Conservation (phyloP, 2,329 filamentous ascomycete species). For the Claviceps sp. region DNA sequence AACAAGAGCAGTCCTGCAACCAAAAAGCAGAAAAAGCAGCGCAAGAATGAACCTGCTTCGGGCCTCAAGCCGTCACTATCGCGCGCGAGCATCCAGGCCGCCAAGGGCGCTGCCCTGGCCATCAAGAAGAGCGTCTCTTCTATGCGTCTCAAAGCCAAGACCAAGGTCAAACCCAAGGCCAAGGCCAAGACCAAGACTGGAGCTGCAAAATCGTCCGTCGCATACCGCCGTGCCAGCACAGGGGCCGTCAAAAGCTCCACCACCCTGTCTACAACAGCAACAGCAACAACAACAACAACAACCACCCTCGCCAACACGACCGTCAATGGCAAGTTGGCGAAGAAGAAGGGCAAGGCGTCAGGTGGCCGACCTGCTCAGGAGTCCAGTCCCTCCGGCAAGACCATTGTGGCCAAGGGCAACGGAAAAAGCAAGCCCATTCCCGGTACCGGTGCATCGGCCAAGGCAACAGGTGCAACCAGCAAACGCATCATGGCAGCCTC, state of each 20-base stretch:
- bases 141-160: constrained; percentile 6
- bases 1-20: constrained; percentile 1
- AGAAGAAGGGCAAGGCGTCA: constrained; percentile 8
- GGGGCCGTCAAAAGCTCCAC: constrained; percentile 17
- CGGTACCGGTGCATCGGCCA: neutral
- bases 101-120: constrained; percentile 23
- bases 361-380: constrained; percentile 2
- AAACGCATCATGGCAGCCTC: neutral
- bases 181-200: constrained; percentile 9
- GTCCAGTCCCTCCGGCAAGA: constrained; percentile 8
- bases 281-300: neutral
- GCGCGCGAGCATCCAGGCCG: constrained; percentile 21
- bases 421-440: neutral
- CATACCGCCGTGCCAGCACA: constrained; percentile 11
- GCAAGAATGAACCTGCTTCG: constrained; percentile 21
- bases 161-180: constrained; percentile 5
- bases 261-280: too few relatives aligned
- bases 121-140: constrained; percentile 21
- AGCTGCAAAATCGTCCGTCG: constrained; percentile 5
- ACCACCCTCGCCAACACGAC: neutral
- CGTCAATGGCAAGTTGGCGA: constrained; percentile 8
- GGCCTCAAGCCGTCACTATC: constrained; percentile 23
- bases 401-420: constrained; percentile 7
- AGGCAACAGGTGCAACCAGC: neutral
- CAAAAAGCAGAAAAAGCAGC: constrained; percentile 35